These are phyloP conservation scores for Eucalyptus sp. DNA, from an alignment of 345 rosid genomes.

Conservation along the genomic window DNA sequence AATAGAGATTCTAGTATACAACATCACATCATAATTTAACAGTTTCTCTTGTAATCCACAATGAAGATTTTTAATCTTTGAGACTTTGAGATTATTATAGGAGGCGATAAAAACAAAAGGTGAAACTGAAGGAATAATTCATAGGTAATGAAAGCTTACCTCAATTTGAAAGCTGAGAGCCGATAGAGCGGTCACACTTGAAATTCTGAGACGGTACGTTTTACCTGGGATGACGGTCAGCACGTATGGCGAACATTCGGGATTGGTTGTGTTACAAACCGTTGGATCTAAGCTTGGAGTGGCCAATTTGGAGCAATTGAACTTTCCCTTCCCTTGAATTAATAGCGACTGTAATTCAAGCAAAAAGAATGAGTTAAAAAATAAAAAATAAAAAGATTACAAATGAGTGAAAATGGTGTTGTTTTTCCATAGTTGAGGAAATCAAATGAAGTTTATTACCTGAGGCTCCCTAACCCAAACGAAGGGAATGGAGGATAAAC, in stretches of 20 bases:
- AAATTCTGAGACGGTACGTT: slow-evolving; percentile 44
- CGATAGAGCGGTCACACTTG: slow-evolving; percentile 56
- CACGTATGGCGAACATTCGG: slow-evolving; percentile 41
- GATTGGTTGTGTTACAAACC: slow-evolving; percentile 30
- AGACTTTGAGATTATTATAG: neutral
- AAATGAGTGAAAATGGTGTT: neutral
- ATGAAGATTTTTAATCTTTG: neutral
- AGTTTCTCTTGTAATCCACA: neutral
- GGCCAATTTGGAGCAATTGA: slow-evolving; percentile 28
- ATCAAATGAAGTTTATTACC: slow-evolving; percentile 2
- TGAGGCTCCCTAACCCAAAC: slow-evolving; percentile 71
- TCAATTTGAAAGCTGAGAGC: slow-evolving; percentile 73
- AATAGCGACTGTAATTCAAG: slow-evolving; percentile 34
- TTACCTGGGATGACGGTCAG: slow-evolving; percentile 44
- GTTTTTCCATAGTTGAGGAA: neutral
- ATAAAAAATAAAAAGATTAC: neutral
- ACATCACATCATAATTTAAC: no score
- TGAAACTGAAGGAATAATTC: neutral
- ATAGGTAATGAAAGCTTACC: slow-evolving; percentile 3
- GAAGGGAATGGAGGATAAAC: slow-evolving; percentile 8
- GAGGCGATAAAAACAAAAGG: neutral
- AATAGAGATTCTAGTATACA: neutral
- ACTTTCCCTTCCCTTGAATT: slow-evolving; percentile 63
- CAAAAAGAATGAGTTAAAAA: neutral
- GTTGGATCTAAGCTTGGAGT: slow-evolving; percentile 3